A percentile compares a stretch with the other conserved stretches of the same genome.
phyloP scores from a whole-genome alignment of 495 filamentous ascomycete genomes.

The Terfezia boudieri region DNA sequence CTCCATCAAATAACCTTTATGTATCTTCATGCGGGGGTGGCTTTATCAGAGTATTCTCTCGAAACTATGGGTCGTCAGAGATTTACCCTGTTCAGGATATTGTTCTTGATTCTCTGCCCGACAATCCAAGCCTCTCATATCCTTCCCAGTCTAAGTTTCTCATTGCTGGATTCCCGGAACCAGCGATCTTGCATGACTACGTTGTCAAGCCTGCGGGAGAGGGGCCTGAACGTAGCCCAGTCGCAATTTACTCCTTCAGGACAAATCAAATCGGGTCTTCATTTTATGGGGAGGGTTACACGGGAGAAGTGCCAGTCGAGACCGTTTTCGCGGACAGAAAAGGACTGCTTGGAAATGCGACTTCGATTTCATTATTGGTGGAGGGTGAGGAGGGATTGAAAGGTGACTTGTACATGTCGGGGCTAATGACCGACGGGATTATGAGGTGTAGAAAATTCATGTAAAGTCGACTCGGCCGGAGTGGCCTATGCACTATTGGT shows the following conservation, averaged over 20 bases:
- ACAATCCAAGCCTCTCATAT: slow-evolving; percentile 7
- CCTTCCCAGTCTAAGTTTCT: slow-evolving; percentile 5
- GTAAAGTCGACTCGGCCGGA: background rate
- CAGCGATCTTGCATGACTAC: background rate
- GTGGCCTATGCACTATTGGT: no score
- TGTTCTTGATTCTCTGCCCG: slow-evolving; percentile 2
- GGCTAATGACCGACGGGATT: slow-evolving; percentile 1
- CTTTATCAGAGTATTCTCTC: slow-evolving; percentile 6
- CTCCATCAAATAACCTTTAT: slow-evolving; percentile 4
- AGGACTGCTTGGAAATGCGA: slow-evolving; percentile 10
- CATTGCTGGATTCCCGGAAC: slow-evolving; percentile 5
- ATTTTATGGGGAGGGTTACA: slow-evolving; percentile 17
- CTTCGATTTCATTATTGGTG: slow-evolving; percentile 7
- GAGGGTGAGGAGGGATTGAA: background rate
- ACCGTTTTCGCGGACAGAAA: slow-evolving; percentile 9
- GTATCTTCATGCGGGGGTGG: slow-evolving; percentile 5
- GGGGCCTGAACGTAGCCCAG: slow-evolving; percentile 26
- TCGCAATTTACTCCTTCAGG: slow-evolving; percentile 28
- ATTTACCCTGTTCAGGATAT: slow-evolving; percentile 8
- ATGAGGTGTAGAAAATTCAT: slow-evolving; percentile 5
- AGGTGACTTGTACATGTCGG: slow-evolving; percentile 2
- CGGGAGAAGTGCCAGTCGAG: slow-evolving; percentile 9
- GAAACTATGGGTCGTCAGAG: background rate
- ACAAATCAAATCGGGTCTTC: slow-evolving; percentile 10
- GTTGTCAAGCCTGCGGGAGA: background rate